phyloP scores from a whole-genome alignment of 495 filamentous ascomycete genomes.

The Aspergillus egyptiacus region DNA sequence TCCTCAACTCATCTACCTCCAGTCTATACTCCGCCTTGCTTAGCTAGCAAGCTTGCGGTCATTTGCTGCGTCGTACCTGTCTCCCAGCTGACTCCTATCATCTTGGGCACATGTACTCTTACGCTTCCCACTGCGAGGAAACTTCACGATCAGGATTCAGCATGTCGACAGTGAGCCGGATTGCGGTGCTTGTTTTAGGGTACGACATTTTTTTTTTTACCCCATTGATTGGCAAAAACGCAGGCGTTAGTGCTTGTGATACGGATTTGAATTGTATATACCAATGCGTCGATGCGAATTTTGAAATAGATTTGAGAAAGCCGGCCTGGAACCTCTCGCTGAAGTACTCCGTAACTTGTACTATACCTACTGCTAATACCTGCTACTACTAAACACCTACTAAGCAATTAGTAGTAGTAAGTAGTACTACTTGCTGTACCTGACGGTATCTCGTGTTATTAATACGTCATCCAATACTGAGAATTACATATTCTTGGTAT shows the following conservation, averaged over 20 bases:
- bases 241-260: conserved; percentile 18
- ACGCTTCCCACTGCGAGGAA: background rate
- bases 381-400: too few species aligned
- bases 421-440: too few species aligned
- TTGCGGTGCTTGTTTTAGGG: conserved; percentile 5
- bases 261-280: conserved; percentile 25
- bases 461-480: too few species aligned
- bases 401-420: too few species aligned
- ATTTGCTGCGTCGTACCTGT: background rate
- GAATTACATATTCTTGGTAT: too few species aligned
- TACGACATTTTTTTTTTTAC: conserved; percentile 8
- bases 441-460: too few species aligned
- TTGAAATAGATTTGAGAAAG: conserved; percentile 23
- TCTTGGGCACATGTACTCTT: conserved; percentile 12
- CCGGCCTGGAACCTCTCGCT: too few species aligned
- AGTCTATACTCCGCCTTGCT: conserved; percentile 9
- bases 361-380: too few species aligned
- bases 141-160: conserved; percentile 3
- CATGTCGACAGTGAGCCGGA: background rate
- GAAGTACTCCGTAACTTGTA: too few species aligned
- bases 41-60: conserved; percentile 1
- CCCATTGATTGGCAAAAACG: conserved; percentile 13
- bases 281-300: conserved; percentile 13
- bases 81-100: background rate
- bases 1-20: conserved; percentile 11